phyloP scores from a whole-genome alignment of 1,139 yeast species.

The Saccharomycopsis hybrid region DNA sequence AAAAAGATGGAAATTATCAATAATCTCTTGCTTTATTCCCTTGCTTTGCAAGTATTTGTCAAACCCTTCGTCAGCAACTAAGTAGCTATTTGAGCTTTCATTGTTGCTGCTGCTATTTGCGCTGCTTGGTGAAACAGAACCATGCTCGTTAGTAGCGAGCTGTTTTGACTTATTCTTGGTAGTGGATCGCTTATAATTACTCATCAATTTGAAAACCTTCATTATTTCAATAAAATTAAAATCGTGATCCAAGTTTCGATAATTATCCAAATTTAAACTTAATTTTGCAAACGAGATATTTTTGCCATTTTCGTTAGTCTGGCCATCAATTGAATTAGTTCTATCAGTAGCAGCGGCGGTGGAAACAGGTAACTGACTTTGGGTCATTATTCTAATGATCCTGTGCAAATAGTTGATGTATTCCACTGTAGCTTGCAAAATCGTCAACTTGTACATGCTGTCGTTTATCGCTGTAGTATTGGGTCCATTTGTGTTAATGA shows the following conservation, averaged over 20 bases:
- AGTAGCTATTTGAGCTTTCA: background rate
- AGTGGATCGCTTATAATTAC: background rate
- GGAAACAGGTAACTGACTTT: conserved; percentile 11
- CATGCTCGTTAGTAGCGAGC: too few species aligned
- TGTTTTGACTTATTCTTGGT: background rate
- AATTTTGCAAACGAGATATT: conserved; percentile 40
- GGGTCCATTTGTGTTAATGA: conserved; percentile 30
- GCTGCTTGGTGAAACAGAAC: conserved; percentile 1
- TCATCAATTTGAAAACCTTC: conserved; percentile 26
- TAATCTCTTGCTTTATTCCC: conserved; percentile 12
- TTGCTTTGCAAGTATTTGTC: conserved; percentile 11
- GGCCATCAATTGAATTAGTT: conserved; percentile 23
- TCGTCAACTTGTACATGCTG: conserved; percentile 76
- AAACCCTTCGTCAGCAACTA: conserved; percentile 6
- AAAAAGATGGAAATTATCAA: conserved; percentile 15
- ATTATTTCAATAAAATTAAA: conserved; percentile 35
- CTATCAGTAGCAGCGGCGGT: too few species aligned
- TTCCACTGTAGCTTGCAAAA: conserved; percentile 74
- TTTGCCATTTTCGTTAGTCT: conserved; percentile 33
- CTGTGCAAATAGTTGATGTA: conserved; percentile 66
- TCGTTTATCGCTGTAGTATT: conserved; percentile 37
- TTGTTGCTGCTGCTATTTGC: background rate
- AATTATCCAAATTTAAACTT: conserved; percentile 50
- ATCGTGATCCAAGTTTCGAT: conserved; percentile 52
- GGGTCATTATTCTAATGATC: conserved; percentile 43